A percentile compares a stretch with the other conserved stretches of the same genome.
phyloP scores from a whole-genome alignment of 192 early-diverging fungal genomes.

The Geosiphon pyriformis region DNA sequence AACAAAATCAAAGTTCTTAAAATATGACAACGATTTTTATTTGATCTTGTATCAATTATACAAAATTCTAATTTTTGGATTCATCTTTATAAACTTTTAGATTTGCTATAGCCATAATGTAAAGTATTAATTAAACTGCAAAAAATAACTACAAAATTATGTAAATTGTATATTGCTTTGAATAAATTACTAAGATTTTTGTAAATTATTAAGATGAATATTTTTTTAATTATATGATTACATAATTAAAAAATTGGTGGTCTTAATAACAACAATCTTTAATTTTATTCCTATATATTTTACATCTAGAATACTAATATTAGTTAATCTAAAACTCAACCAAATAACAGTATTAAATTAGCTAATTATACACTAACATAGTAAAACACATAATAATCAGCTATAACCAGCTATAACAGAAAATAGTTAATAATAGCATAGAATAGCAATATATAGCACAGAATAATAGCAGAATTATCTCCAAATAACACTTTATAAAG shows the following conservation, averaged over 20 bases:
- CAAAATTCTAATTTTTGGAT: neutral
- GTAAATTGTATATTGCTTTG: constrained; percentile 8
- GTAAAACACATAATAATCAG: too few relatives aligned
- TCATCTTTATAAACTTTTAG: neutral
- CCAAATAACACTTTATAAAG: too few relatives aligned
- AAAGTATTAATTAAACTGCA: constrained; percentile 6
- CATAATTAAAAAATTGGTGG: constrained; percentile 1
- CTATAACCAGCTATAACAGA: too few relatives aligned
- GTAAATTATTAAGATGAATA: too few relatives aligned
- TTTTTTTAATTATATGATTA: constrained; percentile 2
- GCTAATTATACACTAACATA: too few relatives aligned
- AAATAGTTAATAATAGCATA: too few relatives aligned
- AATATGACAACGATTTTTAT: neutral
- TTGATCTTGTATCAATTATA: neutral
- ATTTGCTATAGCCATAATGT: constrained; percentile 7
- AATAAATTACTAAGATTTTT: constrained; percentile 2
- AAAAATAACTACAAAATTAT: neutral
- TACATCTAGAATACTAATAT: constrained; percentile 11
- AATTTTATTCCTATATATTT: neutral
- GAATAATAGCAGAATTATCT: too few relatives aligned
- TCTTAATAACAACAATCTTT: neutral
- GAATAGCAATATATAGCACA: too few relatives aligned
- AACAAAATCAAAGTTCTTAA: too few relatives aligned
- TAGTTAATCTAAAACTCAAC: too few relatives aligned
- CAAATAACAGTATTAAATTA: too few relatives aligned